These are phyloP conservation scores for Vitis rupestris DNA, from an alignment of 164 flowering plant species.

Conservation along the genomic window DNA sequence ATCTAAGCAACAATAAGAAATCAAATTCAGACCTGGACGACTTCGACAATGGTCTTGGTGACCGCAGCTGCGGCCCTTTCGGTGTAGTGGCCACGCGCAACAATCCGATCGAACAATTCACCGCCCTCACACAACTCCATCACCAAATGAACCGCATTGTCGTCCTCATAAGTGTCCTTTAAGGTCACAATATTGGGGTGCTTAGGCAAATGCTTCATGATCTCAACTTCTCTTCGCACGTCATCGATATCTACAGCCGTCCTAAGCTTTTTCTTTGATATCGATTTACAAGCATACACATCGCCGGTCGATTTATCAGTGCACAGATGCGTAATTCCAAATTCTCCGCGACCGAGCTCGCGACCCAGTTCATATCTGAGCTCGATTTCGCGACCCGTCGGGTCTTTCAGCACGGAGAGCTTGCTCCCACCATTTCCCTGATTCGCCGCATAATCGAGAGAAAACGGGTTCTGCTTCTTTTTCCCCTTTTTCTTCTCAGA, in stretches of 20 bases:
- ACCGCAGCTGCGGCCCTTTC: constrained; percentile 42
- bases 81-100: constrained; percentile 42
- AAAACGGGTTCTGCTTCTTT: constrained; percentile 46
- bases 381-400: constrained; percentile 30
- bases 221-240: constrained; percentile 42
- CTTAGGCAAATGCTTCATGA: constrained; percentile 42
- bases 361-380: constrained; percentile 28
- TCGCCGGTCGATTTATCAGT: constrained; percentile 25
- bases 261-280: constrained; percentile 42
- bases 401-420: constrained; percentile 24
- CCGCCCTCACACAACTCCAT: constrained; percentile 50
- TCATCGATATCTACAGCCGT: constrained; percentile 42
- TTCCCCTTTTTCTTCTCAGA: constrained; percentile 20
- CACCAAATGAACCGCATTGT: constrained; percentile 35
- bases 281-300: constrained; percentile 36
- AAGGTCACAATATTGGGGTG: constrained; percentile 37
- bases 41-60: constrained; percentile 38
- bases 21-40: constrained; percentile 30
- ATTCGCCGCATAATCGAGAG: constrained; percentile 11
- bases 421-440: constrained; percentile 15
- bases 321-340: constrained; percentile 33
- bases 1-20: neutral
- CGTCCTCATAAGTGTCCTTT: constrained; percentile 43
- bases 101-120: constrained; percentile 43
- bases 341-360: constrained; percentile 41